Evolutionary conservation across 148 eudicot species (phyloP).

Genomic region (Rhododendron simsii): DNA sequence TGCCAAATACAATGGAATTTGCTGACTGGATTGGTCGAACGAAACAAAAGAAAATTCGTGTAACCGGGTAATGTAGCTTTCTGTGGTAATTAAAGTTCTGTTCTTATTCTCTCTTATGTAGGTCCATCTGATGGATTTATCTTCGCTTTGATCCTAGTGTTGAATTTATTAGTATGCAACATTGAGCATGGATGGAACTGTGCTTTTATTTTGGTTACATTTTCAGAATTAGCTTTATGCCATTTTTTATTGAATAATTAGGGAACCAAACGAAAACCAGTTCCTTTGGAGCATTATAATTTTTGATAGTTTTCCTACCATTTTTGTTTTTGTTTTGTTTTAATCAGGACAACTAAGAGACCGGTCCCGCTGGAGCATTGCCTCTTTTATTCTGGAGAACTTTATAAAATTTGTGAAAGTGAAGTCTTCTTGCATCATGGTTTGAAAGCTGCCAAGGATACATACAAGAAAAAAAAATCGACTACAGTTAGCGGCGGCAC

Average conservation of each 20-base stretch:
- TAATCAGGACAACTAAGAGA: constrained; percentile 86
- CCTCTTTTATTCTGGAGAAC: constrained; percentile 85
- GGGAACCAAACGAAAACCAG: background rate
- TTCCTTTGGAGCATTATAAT: background rate
- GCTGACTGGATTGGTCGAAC: constrained; percentile 99
- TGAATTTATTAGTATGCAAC: background rate
- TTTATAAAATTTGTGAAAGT: constrained; percentile 78
- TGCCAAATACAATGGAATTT: constrained; percentile 92
- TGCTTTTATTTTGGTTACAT: constrained; percentile 1
- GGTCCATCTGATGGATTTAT: background rate
- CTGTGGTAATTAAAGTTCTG: constrained; percentile 15
- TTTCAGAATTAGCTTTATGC: constrained; percentile 1
- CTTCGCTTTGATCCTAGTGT: background rate
- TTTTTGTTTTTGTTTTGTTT: constrained; percentile 1
- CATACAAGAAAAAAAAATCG: constrained; percentile 54
- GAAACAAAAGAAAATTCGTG: constrained; percentile 85
- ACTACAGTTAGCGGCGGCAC: constrained; percentile 41
- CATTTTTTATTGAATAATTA: background rate
- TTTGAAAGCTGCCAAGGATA: constrained; percentile 82
- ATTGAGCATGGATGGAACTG: background rate
- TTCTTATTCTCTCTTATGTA: background rate
- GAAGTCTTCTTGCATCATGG: constrained; percentile 69
- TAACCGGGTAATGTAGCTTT: constrained; percentile 67
- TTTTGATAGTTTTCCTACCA: background rate
- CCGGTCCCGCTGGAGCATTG: constrained; percentile 99